phyloP scores from a whole-genome alignment of 768 basidiomycete genomes.

The Phallus indusiatus region DNA sequence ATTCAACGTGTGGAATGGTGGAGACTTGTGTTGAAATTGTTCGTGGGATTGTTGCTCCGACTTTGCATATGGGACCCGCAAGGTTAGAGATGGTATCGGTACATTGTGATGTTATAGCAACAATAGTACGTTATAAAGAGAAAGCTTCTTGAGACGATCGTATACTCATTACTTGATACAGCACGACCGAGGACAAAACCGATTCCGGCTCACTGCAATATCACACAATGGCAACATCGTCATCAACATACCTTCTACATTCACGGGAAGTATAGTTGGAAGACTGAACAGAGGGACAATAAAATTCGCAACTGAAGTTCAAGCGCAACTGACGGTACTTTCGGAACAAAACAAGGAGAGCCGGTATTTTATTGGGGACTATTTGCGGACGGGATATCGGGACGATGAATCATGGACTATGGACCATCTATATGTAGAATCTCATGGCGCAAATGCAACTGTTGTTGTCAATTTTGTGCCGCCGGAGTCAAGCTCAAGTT shows the following conservation, averaged over 20 bases:
- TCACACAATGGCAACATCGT: background rate
- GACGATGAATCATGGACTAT: conserved; percentile 25
- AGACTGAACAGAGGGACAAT: background rate
- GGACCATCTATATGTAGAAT: conserved; percentile 29
- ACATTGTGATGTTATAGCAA: too few relatives aligned
- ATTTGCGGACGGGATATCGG: conserved; percentile 1
- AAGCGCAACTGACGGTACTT: conserved; percentile 1
- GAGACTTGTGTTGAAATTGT: background rate
- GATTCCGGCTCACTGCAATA: background rate
- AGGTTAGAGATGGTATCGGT: too few relatives aligned
- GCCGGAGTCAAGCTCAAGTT: background rate
- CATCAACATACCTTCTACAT: background rate
- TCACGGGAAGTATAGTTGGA: background rate
- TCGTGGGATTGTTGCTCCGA: background rate
- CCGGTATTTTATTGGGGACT: conserved; percentile 6
- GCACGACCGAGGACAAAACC: background rate
- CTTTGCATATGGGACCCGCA: too few relatives aligned
- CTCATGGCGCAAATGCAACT: conserved; percentile 23
- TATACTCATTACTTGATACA: too few relatives aligned
- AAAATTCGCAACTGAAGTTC: background rate
- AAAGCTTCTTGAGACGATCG: too few relatives aligned
- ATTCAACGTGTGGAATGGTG: background rate
- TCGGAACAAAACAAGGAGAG: background rate
- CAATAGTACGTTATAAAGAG: too few relatives aligned
- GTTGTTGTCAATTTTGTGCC: conserved; percentile 31